Base-by-base conservation (phyloP, 208 protist genomes). In the Lotmaria passim region DNA sequence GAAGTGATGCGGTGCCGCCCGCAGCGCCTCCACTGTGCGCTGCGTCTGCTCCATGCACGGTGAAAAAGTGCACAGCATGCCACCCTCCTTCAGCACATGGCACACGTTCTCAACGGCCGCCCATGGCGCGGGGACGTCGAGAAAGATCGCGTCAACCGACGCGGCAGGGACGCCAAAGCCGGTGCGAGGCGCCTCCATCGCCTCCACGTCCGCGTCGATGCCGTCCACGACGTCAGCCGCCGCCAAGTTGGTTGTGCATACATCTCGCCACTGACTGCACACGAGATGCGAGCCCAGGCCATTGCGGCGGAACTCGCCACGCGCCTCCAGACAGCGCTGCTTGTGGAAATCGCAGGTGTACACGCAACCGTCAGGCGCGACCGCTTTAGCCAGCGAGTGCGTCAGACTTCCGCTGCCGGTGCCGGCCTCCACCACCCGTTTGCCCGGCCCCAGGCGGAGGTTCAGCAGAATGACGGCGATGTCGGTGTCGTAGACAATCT, bases 31-130 rank as follows among this genome's bases (percentile, higher is more conserved):
- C 33, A 69, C 83, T 21, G 89, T 95, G 34, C 90, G 83, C 82
- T 98, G 95, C 2, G 88, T 88, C 79, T 98, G 95, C 79, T 98
- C 95, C 67, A 98, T 97, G 79, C 95, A 98, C 7, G 95, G 95
- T 4, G 92, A 97, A 65, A 97, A 98, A 62, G 89, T 98, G 78
- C 90, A 96, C 3, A 98, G 79, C 77, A 95, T 90, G 11, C 92
- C 93, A 33, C 87, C 89, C 15, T 82, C 83, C 21, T 83, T 78
- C 28, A 96, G 85, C 33, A 96, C 74, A 57, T 95, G 85, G 30
- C 78, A 78, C 3, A 95, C 91, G 55, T 98, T 95, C 7, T 93
- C 83, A n/a, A 98, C 75, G 23, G 87, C 85, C 2, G 79, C 58
- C 90, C 91, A 96, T 60, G 95, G 95, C 30, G 90, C 79, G 8